phyloP scores from a whole-genome alignment of 23 red algal genomes.

The Gracilariopsis chorda region DNA sequence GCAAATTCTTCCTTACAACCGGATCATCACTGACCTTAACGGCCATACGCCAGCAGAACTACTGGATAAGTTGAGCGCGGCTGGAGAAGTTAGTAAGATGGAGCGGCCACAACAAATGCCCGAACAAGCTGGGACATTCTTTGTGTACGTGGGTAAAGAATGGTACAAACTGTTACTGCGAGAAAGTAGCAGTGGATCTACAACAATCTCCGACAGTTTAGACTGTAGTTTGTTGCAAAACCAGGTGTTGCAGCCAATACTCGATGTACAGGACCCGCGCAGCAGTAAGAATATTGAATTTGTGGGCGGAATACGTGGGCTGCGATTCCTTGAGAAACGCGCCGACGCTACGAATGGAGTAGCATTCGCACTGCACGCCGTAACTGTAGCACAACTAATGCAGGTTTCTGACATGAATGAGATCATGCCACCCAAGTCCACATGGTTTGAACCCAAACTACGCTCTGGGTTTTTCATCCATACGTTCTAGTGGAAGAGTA shows the following conservation, averaged over 20 bases:
- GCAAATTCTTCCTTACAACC: conserved; percentile 35
- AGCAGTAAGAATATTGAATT: conserved; percentile 53
- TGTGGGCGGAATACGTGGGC: conserved; percentile 51
- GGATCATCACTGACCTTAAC: conserved; percentile 30
- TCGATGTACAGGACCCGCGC: conserved; percentile 47
- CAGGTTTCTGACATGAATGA: conserved; percentile 50
- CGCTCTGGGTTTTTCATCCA: conserved; percentile 72
- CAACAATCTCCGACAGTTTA: not conserved
- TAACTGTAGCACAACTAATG: conserved; percentile 42
- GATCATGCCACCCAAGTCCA: conserved; percentile 75
- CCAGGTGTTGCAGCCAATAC: conserved; percentile 16
- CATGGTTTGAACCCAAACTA: conserved; percentile 79
- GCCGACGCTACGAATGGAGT: conserved; percentile 2
- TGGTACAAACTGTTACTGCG: conserved; percentile 38
- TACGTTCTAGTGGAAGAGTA: conserved; percentile 50
- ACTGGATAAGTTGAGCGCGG: conserved; percentile 7
- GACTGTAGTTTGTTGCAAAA: conserved; percentile 50
- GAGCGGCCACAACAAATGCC: conserved; percentile 1
- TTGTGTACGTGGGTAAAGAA: conserved; percentile 13
- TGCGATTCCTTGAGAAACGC: not conserved
- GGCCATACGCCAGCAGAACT: not conserved
- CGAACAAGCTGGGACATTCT: not conserved
- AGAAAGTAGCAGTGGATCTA: not conserved
- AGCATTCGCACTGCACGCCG: conserved; percentile 53
- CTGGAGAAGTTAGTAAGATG: not conserved